Percentiles rank a stretch among this genome's conserved stretches.
Conservation (phyloP, 192 early-diverging fungal genomes). For the Backusella tuberculispora region DNA sequence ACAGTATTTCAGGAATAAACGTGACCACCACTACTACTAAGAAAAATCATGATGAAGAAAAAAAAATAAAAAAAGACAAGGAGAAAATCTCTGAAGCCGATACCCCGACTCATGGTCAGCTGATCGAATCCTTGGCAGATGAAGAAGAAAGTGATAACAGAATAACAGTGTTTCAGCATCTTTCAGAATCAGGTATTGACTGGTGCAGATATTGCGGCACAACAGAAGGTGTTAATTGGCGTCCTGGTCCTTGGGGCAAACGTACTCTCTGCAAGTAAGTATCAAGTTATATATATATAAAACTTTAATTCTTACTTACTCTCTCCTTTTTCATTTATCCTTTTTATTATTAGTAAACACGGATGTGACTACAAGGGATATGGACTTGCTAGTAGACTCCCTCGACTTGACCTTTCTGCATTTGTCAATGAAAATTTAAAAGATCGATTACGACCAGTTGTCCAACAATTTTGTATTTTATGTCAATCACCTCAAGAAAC, state of each 20-base stretch:
- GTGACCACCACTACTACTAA: background rate
- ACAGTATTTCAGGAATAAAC: background rate
- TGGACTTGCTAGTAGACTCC: slow-evolving; percentile 84
- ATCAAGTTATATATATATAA: background rate
- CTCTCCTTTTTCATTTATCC: background rate
- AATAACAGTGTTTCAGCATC: slow-evolving; percentile 65
- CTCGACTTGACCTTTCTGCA: slow-evolving; percentile 78
- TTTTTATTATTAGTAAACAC: slow-evolving; percentile 64
- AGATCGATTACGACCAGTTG: slow-evolving; percentile 77
- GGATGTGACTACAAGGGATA: slow-evolving; percentile 95
- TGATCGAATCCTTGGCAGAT: slow-evolving; percentile 23
- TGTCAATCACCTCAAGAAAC: slow-evolving; percentile 61
- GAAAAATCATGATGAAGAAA: slow-evolving; percentile 1
- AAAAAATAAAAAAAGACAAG: background rate
- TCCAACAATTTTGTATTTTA: slow-evolving; percentile 79
- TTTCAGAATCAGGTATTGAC: slow-evolving; percentile 64
- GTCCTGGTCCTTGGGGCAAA: slow-evolving; percentile 92
- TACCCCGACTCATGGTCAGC: slow-evolving; percentile 4
- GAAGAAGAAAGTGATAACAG: slow-evolving; percentile 33
- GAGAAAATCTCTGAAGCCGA: background rate
- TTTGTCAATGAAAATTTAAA: slow-evolving; percentile 76
- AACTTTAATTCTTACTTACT: background rate
- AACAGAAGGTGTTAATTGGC: slow-evolving; percentile 85
- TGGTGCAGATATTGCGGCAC: slow-evolving; percentile 94
- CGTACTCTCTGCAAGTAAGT: slow-evolving; percentile 87